Conservation (phyloP, 192 early-diverging fungal genomes). For the Diversispora epigaea region DNA sequence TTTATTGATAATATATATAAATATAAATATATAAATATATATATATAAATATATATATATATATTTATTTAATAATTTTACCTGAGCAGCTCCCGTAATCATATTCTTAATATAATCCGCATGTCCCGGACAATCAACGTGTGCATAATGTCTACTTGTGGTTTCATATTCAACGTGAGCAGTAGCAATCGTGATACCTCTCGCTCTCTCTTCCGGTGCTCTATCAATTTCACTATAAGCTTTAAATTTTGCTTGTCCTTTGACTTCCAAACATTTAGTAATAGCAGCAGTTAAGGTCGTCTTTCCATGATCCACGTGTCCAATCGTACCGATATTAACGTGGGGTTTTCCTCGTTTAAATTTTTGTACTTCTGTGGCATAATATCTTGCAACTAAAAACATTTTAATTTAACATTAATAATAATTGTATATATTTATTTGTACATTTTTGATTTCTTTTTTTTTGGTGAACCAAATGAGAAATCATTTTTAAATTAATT, state of each 20-base stretch:
- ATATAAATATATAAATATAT: too few relatives aligned
- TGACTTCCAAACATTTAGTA: slow-evolving; percentile 86
- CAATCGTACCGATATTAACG: slow-evolving; percentile 98
- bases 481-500: too few relatives aligned
- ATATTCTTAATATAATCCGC: slow-evolving; percentile 99
- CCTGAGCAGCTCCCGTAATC: slow-evolving; percentile 97
- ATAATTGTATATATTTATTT: neutral
- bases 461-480: too few relatives aligned
- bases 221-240: slow-evolving; percentile 98
- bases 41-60: neutral
- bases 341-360: slow-evolving; percentile 91
- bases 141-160: slow-evolving; percentile 84
- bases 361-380: slow-evolving; percentile 53
- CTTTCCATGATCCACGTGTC: slow-evolving; percentile 99
- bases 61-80: slow-evolving; percentile 31
- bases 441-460: neutral
- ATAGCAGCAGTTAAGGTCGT: slow-evolving; percentile 98
- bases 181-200: slow-evolving; percentile 97
- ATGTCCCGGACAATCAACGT: slow-evolving; percentile 98
- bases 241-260: slow-evolving; percentile 85
- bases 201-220: slow-evolving; percentile 96
- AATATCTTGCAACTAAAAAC: slow-evolving; percentile 4
- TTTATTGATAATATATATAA: too few relatives aligned
- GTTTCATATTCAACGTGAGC: slow-evolving; percentile 99
- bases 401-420: neutral